phyloP scores from a whole-genome alignment of 2,329 filamentous ascomycete species.

The Huntiella abstrusa region DNA sequence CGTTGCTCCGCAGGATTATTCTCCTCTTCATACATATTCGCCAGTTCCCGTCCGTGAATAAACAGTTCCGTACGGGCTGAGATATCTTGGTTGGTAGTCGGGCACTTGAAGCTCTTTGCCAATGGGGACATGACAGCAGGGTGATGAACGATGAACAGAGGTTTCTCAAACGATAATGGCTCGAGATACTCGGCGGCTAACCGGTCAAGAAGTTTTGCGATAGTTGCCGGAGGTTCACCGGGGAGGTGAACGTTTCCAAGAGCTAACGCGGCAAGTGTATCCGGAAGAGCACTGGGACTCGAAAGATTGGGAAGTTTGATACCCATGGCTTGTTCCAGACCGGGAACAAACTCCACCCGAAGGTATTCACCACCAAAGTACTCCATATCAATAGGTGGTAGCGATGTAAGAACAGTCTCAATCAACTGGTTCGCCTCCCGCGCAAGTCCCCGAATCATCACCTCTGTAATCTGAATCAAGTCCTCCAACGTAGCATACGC shows the following conservation, averaged over 20 bases:
- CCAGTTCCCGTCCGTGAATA: slow-evolving; percentile 59
- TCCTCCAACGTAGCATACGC: slow-evolving; percentile 61
- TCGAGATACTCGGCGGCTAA: slow-evolving; percentile 64
- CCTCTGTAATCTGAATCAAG: slow-evolving; percentile 58
- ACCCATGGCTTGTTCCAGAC: slow-evolving; percentile 50
- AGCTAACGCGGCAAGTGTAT: slow-evolving; percentile 32
- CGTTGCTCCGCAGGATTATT: slow-evolving; percentile 80
- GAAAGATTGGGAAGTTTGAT: slow-evolving; percentile 46
- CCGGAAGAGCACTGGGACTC: slow-evolving; percentile 32
- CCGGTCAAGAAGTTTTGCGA: slow-evolving; percentile 58
- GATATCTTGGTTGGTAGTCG: slow-evolving; percentile 47
- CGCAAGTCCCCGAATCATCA: slow-evolving; percentile 43
- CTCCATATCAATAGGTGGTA: slow-evolving; percentile 29
- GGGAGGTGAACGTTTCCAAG: slow-evolving; percentile 47
- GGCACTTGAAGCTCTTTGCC: slow-evolving; percentile 66
- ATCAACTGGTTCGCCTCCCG: slow-evolving; percentile 29
- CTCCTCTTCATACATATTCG: slow-evolving; percentile 97
- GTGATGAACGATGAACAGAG: slow-evolving; percentile 77
- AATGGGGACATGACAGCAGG: slow-evolving; percentile 82
- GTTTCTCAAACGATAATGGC: slow-evolving; percentile 43
- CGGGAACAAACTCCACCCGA: slow-evolving; percentile 64
- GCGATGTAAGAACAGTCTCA: slow-evolving; percentile 24
- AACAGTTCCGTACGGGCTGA: slow-evolving; percentile 76
- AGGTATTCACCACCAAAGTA: slow-evolving; percentile 36
- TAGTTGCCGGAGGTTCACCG: slow-evolving; percentile 39